phyloP scores from a whole-genome alignment of 2,329 filamentous ascomycete genomes.

The Fusarium vanettenii region DNA sequence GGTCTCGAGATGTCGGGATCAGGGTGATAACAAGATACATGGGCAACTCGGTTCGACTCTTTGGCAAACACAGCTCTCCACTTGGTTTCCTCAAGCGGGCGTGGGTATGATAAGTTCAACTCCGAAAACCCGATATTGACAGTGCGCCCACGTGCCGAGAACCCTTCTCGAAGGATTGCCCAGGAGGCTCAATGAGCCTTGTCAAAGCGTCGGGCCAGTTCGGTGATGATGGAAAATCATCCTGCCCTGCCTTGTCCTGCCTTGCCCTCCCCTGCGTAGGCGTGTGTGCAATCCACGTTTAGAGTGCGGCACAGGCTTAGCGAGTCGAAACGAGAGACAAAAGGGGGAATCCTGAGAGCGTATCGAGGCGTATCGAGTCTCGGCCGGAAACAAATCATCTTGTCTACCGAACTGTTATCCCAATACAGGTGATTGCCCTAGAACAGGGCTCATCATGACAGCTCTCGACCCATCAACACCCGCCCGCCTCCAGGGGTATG shows the following conservation, averaged over 20 bases:
- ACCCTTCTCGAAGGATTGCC: constrained; percentile 33
- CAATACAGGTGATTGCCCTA: constrained; percentile 11
- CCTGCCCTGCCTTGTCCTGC: neutral
- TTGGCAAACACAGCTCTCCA: constrained; percentile 1
- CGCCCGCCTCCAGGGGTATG: constrained; percentile 9
- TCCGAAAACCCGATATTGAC: constrained; percentile 6
- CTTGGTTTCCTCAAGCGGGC: constrained; percentile 16
- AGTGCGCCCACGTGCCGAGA: constrained; percentile 29
- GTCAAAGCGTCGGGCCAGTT: neutral
- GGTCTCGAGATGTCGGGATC: neutral
- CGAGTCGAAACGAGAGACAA: constrained; percentile 13
- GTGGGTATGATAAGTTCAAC: constrained; percentile 8
- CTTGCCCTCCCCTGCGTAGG: constrained; percentile 3
- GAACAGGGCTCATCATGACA: constrained; percentile 10
- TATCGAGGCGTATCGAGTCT: neutral
- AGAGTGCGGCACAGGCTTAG: neutral
- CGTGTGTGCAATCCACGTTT: neutral
- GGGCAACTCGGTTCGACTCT: neutral
- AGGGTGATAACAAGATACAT: constrained; percentile 6
- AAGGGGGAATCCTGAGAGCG: constrained; percentile 13
- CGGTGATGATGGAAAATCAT: neutral
- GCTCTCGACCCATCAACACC: constrained; percentile 23
- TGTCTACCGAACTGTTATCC: constrained; percentile 29
- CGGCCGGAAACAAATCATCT: neutral
- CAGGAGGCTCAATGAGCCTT: neutral